A percentile compares a stretch with the other conserved stretches of the same genome.
Evolutionary conservation across 1,284 basidiomycete species (phyloP).

Genomic region (Testicularia cyperi): DNA sequence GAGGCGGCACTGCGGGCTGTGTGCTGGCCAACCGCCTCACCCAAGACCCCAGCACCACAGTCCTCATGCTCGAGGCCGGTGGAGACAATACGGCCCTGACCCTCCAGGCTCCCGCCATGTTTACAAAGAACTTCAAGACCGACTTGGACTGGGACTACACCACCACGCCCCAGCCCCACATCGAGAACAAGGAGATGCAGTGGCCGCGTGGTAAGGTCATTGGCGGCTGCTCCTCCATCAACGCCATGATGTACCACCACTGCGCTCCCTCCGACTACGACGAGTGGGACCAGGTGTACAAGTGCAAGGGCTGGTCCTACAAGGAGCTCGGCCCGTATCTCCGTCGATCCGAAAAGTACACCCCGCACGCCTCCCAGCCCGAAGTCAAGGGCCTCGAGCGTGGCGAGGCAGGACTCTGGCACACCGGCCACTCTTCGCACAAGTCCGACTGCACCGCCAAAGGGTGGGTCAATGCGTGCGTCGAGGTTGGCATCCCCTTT

Average conservation of each 20-base stretch:
- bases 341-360: constrained; percentile 29
- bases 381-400: constrained; percentile 36
- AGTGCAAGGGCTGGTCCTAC: constrained; percentile 49
- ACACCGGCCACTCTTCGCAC: constrained; percentile 41
- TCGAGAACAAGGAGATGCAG: constrained; percentile 30
- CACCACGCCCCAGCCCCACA: constrained; percentile 29
- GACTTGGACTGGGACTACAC: constrained; percentile 50
- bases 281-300: constrained; percentile 35
- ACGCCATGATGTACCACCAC: constrained; percentile 58
- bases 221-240: constrained; percentile 63
- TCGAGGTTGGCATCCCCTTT: constrained; percentile 40
- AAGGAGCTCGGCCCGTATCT: constrained; percentile 34
- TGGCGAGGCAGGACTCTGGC: constrained; percentile 38
- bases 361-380: constrained; percentile 33
- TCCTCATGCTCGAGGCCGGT: constrained; percentile 48
- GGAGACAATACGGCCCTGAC: constrained; percentile 39
- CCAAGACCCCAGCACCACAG: constrained; percentile 38
- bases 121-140: constrained; percentile 43
- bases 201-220: constrained; percentile 44
- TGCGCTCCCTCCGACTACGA: constrained; percentile 39
- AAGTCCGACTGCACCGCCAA: constrained; percentile 36
- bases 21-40: constrained; percentile 43
- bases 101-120: constrained; percentile 38
- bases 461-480: constrained; percentile 39
- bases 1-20: constrained; percentile 48